Evolutionary conservation across 495 filamentous ascomycete genomes (phyloP).

Genomic region (Neurospora sp.): DNA sequence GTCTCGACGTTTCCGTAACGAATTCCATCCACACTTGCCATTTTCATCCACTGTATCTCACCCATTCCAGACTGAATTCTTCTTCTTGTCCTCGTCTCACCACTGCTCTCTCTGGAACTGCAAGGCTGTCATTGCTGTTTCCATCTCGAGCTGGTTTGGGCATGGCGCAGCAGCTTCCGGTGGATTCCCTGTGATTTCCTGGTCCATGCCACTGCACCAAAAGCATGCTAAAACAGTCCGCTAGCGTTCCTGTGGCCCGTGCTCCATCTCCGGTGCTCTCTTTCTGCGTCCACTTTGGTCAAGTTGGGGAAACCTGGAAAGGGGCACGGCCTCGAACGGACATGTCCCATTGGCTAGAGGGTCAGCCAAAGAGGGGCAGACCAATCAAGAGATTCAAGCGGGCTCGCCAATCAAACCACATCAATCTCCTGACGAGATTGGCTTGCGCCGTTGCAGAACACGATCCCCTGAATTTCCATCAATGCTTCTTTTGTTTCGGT

Average conservation of each 20-base stretch:
- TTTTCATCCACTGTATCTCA: neutral
- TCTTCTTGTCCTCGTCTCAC: neutral
- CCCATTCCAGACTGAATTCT: neutral
- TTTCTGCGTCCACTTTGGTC: neutral
- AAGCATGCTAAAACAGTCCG: neutral
- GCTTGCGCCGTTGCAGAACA: neutral
- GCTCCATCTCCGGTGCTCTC: neutral
- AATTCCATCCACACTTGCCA: neutral
- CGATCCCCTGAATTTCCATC: neutral
- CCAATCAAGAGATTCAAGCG: neutral
- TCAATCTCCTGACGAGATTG: conserved; percentile 25
- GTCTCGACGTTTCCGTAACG: neutral
- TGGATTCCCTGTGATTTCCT: neutral
- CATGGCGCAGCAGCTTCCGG: neutral
- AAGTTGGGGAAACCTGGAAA: neutral
- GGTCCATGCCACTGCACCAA: neutral
- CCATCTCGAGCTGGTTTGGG: neutral
- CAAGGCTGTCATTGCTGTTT: neutral
- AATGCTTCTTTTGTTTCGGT: neutral
- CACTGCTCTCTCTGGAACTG: neutral
- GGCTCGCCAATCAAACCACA: conserved; percentile 10
- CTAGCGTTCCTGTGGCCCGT: neutral
- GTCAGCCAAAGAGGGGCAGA: neutral
- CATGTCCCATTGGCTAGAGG: neutral
- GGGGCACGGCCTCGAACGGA: neutral